Base-by-base conservation (phyloP, 2,329 filamentous ascomycete species). In the Malbranchea cinnamomea region DNA sequence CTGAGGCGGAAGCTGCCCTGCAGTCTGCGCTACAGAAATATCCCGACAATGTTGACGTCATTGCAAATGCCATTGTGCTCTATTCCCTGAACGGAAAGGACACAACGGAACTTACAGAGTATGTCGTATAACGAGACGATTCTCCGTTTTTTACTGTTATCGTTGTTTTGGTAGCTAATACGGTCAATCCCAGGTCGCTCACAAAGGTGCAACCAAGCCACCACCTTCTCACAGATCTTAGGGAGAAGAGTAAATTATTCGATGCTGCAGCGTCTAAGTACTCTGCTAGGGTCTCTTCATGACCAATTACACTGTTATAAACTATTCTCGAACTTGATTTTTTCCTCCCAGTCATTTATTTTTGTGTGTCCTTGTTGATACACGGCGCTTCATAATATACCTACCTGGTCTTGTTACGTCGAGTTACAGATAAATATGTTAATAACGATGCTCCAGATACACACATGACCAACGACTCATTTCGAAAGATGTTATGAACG, bases 191-290 rank as follows among this genome's bases (percentile, higher is more conserved):
- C 33, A 57, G 54, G 16, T 48, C 36, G 14, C 50, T 73, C 41
- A 40, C 49, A 35, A 67, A 65, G 30, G 58, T 60, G 10, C 67
- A 78, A 31, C 68, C 76, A 15, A 57, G 75, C 31, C 84, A 94
- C 54, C 59, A 71, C 19, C 63, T 89, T 37, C 53, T 94, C 34
- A 52, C 56, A 23, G 85, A 93, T 44, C 58, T 92, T 43, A 67
- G 74, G 46, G 81, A 83, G 57, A 95, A 93, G 74, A 82, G 74
- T 53, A 69, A 66, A n/a, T 58, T 84, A 34, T 95, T 95, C 50
- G 82, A 92, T 53, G 74, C 74, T 45, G 85, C 85, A 8, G 81
- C 80, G 12, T 65, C 71, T 15, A 95, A 92, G 60, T 95, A 89
- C 57, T 76, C 72, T 41, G 70, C 85, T 19, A 93, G 87, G 63